Evolutionary conservation across 169 alveolate genomes (phyloP).

Genomic region (Plasmodium knowlesi): DNA sequence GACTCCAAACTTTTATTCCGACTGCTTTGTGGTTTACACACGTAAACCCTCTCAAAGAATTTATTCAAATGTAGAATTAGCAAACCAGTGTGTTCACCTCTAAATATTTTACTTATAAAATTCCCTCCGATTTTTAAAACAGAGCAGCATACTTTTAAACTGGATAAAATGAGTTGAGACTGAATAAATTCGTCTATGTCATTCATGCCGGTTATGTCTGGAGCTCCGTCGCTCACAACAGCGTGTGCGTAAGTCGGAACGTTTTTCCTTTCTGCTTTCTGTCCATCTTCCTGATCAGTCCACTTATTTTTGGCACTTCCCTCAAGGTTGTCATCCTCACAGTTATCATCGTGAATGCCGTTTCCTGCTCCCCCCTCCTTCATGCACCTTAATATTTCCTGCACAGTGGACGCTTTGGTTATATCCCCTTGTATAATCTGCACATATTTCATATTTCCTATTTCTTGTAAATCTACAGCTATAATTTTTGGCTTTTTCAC

Average conservation of each 20-base stretch:
- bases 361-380: slow-evolving; percentile 86
- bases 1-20: slow-evolving; percentile 91
- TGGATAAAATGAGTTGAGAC: slow-evolving; percentile 94
- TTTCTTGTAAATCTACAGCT: slow-evolving; percentile 97
- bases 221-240: slow-evolving; percentile 99
- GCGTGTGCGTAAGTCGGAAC: slow-evolving; percentile 89
- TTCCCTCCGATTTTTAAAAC: slow-evolving; percentile 94
- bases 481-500: slow-evolving; percentile 90
- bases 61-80: slow-evolving; percentile 80
- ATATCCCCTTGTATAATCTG: slow-evolving; percentile 96
- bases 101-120: slow-evolving; percentile 96
- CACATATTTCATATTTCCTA: slow-evolving; percentile 97
- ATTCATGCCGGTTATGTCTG: slow-evolving; percentile 98
- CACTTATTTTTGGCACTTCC: background rate
- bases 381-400: slow-evolving; percentile 84
- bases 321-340: background rate
- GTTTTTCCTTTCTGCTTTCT: slow-evolving; percentile 2
- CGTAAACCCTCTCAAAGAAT: slow-evolving; percentile 86
- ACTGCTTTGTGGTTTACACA: slow-evolving; percentile 91
- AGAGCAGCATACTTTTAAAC: slow-evolving; percentile 91
- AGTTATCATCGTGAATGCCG: slow-evolving; percentile 11
- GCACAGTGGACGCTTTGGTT: slow-evolving; percentile 93
- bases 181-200: slow-evolving; percentile 94
- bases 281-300: background rate
- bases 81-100: slow-evolving; percentile 93